phyloP scores from a whole-genome alignment of 2,329 filamentous ascomycete genomes.

The Juglanconis sp. region DNA sequence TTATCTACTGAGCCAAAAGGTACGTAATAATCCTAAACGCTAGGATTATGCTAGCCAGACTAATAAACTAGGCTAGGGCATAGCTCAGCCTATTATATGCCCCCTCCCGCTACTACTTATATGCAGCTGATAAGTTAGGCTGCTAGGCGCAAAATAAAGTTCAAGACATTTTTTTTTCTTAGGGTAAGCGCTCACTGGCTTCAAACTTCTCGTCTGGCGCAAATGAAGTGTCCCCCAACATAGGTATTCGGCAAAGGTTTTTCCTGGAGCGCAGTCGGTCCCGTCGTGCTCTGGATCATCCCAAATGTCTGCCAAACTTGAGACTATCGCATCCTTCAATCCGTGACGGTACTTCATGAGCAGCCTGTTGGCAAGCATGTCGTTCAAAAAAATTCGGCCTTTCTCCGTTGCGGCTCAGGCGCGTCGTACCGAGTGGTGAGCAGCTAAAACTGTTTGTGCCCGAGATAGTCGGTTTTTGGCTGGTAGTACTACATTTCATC shows the following conservation, averaged over 20 bases:
- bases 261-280: background rate
- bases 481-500: conserved; percentile 1
- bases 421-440: background rate
- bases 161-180: too few species aligned
- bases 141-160: too few species aligned
- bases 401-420: background rate
- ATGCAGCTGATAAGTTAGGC: too few species aligned
- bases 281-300: background rate
- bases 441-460: background rate
- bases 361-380: background rate
- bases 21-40: too few species aligned
- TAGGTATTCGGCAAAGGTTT: background rate
- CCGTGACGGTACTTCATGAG: background rate
- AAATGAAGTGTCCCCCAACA: background rate
- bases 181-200: too few species aligned
- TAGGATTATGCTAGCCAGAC: too few species aligned
- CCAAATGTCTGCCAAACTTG: background rate
- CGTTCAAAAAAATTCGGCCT: background rate
- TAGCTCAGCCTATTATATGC: too few species aligned
- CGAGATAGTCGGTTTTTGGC: background rate
- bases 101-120: too few species aligned
- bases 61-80: too few species aligned
- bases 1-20: too few species aligned
- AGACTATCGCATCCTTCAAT: background rate
- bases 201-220: background rate